Conservation (phyloP, 169 alveolate species). For the Sarcocystis neurona region DNA sequence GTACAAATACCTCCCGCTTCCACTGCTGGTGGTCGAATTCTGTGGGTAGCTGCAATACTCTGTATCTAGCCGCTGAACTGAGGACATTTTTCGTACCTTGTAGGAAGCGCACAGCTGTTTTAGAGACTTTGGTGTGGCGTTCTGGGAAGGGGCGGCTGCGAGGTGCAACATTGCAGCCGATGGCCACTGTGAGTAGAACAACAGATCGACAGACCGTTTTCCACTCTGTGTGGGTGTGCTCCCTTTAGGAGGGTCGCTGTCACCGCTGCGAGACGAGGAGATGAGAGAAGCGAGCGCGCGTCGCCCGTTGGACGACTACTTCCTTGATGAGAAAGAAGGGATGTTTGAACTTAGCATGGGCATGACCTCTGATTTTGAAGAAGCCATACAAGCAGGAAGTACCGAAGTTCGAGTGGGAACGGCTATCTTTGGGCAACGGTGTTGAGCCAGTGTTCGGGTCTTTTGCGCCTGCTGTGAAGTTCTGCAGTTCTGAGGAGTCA, state of each 20-base stretch:
- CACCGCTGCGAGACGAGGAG: neutral
- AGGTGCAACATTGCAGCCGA: too few species aligned
- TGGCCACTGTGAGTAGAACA: neutral
- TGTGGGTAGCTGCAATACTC: too few species aligned
- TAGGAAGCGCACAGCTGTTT: too few species aligned
- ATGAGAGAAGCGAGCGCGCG: neutral
- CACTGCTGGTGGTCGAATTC: too few species aligned
- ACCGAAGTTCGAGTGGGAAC: slow-evolving; percentile 63
- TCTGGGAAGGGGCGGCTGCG: too few species aligned
- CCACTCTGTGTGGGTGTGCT: neutral
- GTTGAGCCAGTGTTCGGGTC: too few species aligned
- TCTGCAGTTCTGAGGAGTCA: too few species aligned
- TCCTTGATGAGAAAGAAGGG: neutral
- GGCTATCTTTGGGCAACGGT: slow-evolving; percentile 57
- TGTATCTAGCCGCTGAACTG: too few species aligned
- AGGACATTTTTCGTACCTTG: too few species aligned
- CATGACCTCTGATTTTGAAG: slow-evolving; percentile 84
- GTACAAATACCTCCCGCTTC: too few species aligned
- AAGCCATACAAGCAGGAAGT: slow-evolving; percentile 76
- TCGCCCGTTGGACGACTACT: neutral
- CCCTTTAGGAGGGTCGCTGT: neutral
- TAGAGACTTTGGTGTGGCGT: too few species aligned
- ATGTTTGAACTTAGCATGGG: slow-evolving; percentile 62
- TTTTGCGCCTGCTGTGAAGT: too few species aligned
- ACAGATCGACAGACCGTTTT: neutral